Base-by-base conservation (phyloP, 768 basidiomycete genomes). In the Phlebiopsis flavidoalba region DNA sequence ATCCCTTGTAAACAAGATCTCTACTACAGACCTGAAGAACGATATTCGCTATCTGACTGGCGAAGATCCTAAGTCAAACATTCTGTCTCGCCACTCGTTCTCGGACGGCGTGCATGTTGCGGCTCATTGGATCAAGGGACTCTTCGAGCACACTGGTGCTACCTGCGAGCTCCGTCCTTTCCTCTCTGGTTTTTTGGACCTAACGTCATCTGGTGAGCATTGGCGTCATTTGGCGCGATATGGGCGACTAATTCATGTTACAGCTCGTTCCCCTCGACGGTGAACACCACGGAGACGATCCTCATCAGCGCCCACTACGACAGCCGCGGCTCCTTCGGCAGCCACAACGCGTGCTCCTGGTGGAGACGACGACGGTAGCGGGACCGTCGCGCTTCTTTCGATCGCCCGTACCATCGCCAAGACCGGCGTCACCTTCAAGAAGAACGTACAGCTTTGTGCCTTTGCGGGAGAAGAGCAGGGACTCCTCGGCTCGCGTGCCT, bases 381-480 rank as follows among this genome's bases (percentile, higher is more conserved):
- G 86, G 8, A 85, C 85, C 15, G 82, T 82, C 8, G 86, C 89
- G 2, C 71, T 96, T n/a, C 78, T 97, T 17, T 83, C 83, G 3
- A 91, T 96, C 62, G 93, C 93, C 3, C 83, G 83, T 45, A 83
- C 86, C 2, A 91, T 97, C 64, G 78, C 76, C 35, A 79, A 82
- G 43, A 82, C 82, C 63, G 82, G 83, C 15, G 70, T 96, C 67
- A 80, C 74, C 53, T 95, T 95, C 77, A 79, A 82, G 51, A 83
- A 83, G 69, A 87, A 87, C 65, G 89, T 96, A 17, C 87, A 92
- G 65, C 79, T 97, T 8, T 86, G 84, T 45, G 84, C 87, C 53
- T 96, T 96, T 66, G 89, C 93, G 1, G 95, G 94, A 5, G 95
- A 97, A 70, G 95, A 97, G 66, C 95, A 97, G 69, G 95, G 95